A percentile compares a stretch with the other conserved stretches of the same genome.
These are phyloP conservation scores for Magnolia sinica DNA, from an alignment of 164 flowering plant species.

Conservation along the genomic window DNA sequence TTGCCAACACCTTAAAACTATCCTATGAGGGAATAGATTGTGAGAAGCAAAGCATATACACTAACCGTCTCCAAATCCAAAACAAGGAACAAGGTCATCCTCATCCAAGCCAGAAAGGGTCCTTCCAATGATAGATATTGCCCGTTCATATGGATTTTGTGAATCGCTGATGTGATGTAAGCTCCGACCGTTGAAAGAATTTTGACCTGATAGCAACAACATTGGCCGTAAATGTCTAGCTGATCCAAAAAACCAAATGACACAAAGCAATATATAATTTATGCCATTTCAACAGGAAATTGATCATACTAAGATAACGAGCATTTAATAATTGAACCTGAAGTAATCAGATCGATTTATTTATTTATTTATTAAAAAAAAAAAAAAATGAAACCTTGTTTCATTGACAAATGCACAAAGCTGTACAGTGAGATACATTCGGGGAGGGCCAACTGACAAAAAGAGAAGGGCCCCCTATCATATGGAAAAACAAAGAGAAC, in stretches of 20 bases:
- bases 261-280: too few relatives aligned
- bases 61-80: constrained; percentile 72
- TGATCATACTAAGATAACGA: too few relatives aligned
- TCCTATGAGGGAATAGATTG: neutral
- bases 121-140: constrained; percentile 59
- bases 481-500: too few relatives aligned
- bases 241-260: neutral
- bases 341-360: neutral
- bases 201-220: constrained; percentile 19
- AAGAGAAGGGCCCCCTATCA: too few relatives aligned
- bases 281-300: too few relatives aligned
- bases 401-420: too few relatives aligned
- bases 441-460: too few relatives aligned
- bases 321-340: too few relatives aligned
- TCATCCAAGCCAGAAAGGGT: constrained; percentile 66
- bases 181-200: constrained; percentile 46
- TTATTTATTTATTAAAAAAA: too few relatives aligned
- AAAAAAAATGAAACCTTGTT: too few relatives aligned
- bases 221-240: neutral
- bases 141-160: constrained; percentile 63
- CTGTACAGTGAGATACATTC: too few relatives aligned
- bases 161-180: constrained; percentile 54
- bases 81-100: constrained; percentile 70
- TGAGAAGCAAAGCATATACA: neutral
- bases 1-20: neutral